Evolutionary conservation across 345 rosid genomes (phyloP).

Genomic region (Brassica juncea): DNA sequence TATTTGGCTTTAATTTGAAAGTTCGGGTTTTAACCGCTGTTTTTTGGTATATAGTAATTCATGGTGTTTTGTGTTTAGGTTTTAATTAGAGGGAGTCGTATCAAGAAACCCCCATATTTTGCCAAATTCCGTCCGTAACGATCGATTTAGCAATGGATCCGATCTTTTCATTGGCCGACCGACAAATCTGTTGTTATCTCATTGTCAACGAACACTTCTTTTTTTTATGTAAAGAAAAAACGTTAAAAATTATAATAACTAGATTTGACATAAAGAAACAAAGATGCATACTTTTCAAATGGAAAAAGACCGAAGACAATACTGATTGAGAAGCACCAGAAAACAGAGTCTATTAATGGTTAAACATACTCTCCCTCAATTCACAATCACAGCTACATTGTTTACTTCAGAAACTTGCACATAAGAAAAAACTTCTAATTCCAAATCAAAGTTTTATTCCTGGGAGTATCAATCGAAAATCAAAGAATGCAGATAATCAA

Average conservation of each 20-base stretch:
- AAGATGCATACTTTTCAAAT: not conserved
- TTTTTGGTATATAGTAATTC: not conserved
- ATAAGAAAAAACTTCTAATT: not conserved
- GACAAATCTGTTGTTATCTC: not conserved
- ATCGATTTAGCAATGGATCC: not conserved
- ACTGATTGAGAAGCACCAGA: not conserved
- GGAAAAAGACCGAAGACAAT: not conserved
- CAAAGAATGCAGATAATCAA: slow-evolving; percentile 25
- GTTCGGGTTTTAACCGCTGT: too few species aligned
- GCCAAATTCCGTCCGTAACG: not conserved
- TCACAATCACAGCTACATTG: slow-evolving; percentile 24
- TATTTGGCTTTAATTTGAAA: too few species aligned
- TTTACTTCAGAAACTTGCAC: slow-evolving; percentile 4
- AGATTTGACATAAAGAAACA: not conserved
- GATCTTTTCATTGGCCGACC: not conserved
- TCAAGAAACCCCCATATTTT: not conserved
- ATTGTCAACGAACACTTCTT: not conserved
- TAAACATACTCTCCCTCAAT: not conserved
- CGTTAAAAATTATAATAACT: not conserved
- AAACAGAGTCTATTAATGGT: not conserved
- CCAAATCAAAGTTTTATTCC: slow-evolving; percentile 16
- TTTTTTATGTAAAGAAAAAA: not conserved
- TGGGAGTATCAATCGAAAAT: slow-evolving; percentile 14
- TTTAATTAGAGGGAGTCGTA: not conserved
- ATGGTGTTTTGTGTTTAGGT: not conserved